Evolutionary conservation across 2,329 filamentous ascomycete species (phyloP), one percentile per base, ranked within the genome.

Genomic region (Pyrenochaeta sp.): DNA sequence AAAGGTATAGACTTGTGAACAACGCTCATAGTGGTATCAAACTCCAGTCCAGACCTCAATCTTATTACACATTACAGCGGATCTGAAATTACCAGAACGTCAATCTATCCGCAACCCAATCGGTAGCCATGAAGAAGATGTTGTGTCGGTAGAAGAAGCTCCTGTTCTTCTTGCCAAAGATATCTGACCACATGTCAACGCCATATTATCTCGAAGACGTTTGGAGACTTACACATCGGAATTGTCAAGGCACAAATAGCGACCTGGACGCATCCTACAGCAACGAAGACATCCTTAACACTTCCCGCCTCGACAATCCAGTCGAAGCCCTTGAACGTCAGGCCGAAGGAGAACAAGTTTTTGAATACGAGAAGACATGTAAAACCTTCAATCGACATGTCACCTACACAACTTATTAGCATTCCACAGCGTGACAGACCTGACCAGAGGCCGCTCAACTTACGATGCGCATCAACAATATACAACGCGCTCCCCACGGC

Each of bases 301-400:
- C 87, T 87, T n/a, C 66, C 64, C 0, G 79, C 65, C n/a, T 62
- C 13, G 9, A 90, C 83, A 27, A 97, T 83, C 93, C 94, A 97
- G 56, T 93, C 83, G 69, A 92, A 96, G 0, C 92, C 92, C 66
- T 87, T 90, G 75, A 89, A 96, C 0, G 93, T 96, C 54, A 97
- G 81, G 6, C 88, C 87, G 69, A 96, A 97, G 62, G 89, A 91
- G 80, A 97, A 96, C 61, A 97, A 85, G 78, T 97, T 97, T 79
- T 97, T 97, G 83, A 97, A 97, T 52, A 97, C 89, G 64, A 97
- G 85, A 75, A 95, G 86, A 78, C 92, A 91, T 0, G 93, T 97
- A 75, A 97, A 96, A 6, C 89, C 91, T 78, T 97, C 93, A 47
- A 97, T 87, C 0, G 91, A 88, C 55, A 96, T 87, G 61, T 94